Conservation (phyloP, 2,329 filamentous ascomycete species). For the Orbilia javanica region DNA sequence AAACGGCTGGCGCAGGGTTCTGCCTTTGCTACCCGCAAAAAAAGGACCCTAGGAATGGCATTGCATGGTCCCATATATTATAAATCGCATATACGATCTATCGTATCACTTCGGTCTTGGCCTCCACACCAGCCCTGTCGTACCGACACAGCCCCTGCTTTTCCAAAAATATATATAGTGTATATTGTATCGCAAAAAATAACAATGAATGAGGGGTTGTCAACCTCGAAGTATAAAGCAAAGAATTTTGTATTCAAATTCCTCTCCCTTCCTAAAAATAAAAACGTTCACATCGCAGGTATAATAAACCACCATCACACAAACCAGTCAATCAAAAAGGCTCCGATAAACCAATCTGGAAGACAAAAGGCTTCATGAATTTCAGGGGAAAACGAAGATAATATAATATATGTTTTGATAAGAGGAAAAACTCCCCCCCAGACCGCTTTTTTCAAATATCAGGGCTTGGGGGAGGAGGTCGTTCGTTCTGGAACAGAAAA, state of each 20-base stretch:
- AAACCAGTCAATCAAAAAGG: not conserved
- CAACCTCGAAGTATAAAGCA: not conserved
- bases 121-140: no score
- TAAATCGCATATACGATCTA: no score
- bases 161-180: not conserved
- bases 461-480: not conserved
- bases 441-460: slow-evolving; percentile 21
- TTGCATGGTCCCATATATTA: no score
- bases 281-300: slow-evolving; percentile 2
- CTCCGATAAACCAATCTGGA: slow-evolving; percentile 15
- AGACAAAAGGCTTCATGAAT: not conserved
- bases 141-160: no score
- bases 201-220: not conserved
- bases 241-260: slow-evolving; percentile 4
- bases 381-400: not conserved
- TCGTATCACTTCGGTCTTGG: no score
- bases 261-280: no score
- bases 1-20: no score
- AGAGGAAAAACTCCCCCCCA: not conserved
- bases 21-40: no score
- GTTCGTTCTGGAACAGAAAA: slow-evolving; percentile 18
- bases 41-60: no score
- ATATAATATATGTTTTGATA: slow-evolving; percentile 23
- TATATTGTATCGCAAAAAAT: no score
- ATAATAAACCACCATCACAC: slow-evolving; percentile 3